phyloP scores from a whole-genome alignment of 2,329 filamentous ascomycete genomes.

The Aciculosporium take region DNA sequence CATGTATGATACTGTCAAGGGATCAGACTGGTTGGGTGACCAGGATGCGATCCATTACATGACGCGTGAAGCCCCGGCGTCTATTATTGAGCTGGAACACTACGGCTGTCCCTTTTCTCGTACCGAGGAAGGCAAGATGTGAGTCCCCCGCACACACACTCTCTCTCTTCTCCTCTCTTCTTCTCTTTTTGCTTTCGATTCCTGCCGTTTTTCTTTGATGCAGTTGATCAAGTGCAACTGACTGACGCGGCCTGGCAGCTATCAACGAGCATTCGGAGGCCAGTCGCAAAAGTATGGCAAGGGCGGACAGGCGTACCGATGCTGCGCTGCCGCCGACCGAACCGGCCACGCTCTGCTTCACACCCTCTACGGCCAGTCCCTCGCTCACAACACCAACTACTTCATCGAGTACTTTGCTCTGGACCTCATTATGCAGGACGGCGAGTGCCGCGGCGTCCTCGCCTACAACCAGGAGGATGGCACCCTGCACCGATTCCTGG shows the following conservation, averaged over 20 bases:
- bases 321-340: constrained; percentile 89
- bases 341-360: constrained; percentile 95
- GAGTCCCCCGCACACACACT: too few relatives aligned
- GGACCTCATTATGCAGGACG: constrained; percentile 94
- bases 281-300: constrained; percentile 92
- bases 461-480: constrained; percentile 99
- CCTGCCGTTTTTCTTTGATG: neutral
- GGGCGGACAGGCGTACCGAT: constrained; percentile 94
- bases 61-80: constrained; percentile 84
- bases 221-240: neutral
- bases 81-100: constrained; percentile 89
- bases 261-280: constrained; percentile 96
- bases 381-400: constrained; percentile 97
- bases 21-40: constrained; percentile 92
- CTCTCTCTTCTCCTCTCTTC: too few relatives aligned
- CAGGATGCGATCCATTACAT: constrained; percentile 98
- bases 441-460: constrained; percentile 89
- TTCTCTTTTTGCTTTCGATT: neutral
- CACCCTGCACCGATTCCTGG: constrained; percentile 90
- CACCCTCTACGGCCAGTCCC: constrained; percentile 94
- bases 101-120: constrained; percentile 94
- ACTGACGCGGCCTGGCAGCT: constrained; percentile 34
- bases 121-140: constrained; percentile 94
- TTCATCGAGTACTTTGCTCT: constrained; percentile 99
- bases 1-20: constrained; percentile 98